A percentile compares a stretch with the other conserved stretches of the same genome.
Conservation (phyloP, 2,329 filamentous ascomycete genomes). For the Cladophialophora exuberans region DNA sequence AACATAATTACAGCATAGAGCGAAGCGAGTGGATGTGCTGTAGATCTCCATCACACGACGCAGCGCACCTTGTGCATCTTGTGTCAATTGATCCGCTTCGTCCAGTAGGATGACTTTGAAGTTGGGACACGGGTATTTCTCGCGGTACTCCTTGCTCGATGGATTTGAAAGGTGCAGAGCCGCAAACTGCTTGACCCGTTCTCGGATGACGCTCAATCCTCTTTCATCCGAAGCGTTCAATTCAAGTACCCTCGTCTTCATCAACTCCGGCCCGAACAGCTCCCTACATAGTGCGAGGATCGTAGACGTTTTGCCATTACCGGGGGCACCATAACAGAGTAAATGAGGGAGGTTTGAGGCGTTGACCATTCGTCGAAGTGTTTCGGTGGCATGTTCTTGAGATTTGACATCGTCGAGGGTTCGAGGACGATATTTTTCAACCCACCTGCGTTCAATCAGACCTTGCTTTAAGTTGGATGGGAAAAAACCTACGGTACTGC, state of each 20-base stretch:
- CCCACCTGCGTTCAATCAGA: slow-evolving; percentile 64
- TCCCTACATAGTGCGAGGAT: slow-evolving; percentile 97
- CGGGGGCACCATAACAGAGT: slow-evolving; percentile 98
- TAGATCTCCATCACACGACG: slow-evolving; percentile 98
- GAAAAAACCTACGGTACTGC: too few relatives aligned
- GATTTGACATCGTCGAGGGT: slow-evolving; percentile 92
- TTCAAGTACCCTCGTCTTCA: slow-evolving; percentile 93
- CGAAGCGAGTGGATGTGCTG: slow-evolving; percentile 93
- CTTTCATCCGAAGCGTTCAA: slow-evolving; percentile 99
- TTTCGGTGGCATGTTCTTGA: slow-evolving; percentile 94
- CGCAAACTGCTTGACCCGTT: slow-evolving; percentile 99
- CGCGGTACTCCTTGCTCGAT: slow-evolving; percentile 50
- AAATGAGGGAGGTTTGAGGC: slow-evolving; percentile 97
- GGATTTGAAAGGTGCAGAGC: slow-evolving; percentile 43
- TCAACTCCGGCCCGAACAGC: slow-evolving; percentile 92
- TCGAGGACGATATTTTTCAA: slow-evolving; percentile 75
- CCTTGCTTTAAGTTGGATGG: slow-evolving; percentile 87
- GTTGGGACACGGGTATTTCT: slow-evolving; percentile 82
- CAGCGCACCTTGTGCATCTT: slow-evolving; percentile 88
- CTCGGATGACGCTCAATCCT: slow-evolving; percentile 92
- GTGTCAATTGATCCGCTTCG: slow-evolving; percentile 95
- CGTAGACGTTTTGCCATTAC: slow-evolving; percentile 96
- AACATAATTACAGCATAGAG: slow-evolving; percentile 97
- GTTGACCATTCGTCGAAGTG: slow-evolving; percentile 89
- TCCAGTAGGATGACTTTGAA: slow-evolving; percentile 99